Evolutionary conservation across 1,284 basidiomycete genomes (phyloP).

Genomic region (Cutaneotrichosporon sp.): DNA sequence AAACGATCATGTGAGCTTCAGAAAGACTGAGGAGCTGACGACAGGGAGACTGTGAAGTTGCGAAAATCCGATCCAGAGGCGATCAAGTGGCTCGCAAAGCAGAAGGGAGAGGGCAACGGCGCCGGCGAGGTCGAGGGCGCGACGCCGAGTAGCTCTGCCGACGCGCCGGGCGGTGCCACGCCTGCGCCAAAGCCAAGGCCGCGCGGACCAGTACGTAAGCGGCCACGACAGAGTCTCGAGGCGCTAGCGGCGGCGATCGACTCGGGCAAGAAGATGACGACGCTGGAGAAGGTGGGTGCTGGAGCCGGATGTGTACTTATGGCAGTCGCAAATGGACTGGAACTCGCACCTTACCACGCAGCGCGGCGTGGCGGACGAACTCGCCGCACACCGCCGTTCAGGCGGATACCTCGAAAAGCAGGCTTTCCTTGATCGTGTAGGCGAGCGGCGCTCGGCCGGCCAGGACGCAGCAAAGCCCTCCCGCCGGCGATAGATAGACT

Average conservation of each 20-base stretch:
- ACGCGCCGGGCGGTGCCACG: neutral
- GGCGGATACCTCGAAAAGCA: conserved; percentile 44
- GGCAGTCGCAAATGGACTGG: conserved; percentile 47
- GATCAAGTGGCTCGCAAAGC: conserved; percentile 22
- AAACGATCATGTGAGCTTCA: conserved; percentile 39
- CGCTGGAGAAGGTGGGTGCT: conserved; percentile 42
- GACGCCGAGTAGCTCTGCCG: conserved; percentile 1
- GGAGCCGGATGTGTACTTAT: conserved; percentile 7
- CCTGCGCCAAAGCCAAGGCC: conserved; percentile 1
- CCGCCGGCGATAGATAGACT: neutral
- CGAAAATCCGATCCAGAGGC: conserved; percentile 38
- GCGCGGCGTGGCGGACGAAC: conserved; percentile 28
- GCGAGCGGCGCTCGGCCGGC: conserved; percentile 21
- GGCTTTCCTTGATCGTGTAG: conserved; percentile 44
- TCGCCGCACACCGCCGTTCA: conserved; percentile 36
- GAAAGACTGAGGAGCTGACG: conserved; percentile 4
- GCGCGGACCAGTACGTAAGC: conserved; percentile 25
- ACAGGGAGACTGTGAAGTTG: conserved; percentile 40
- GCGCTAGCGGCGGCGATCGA: conserved; percentile 42
- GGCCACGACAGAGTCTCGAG: conserved; percentile 44
- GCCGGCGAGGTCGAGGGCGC: neutral
- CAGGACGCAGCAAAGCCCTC: neutral
- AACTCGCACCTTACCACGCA: conserved; percentile 33
- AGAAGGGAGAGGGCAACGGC: neutral
- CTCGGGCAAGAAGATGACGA: conserved; percentile 48